These are phyloP conservation scores for Lodderomyces metapsilosis DNA, from an alignment of 1,139 yeast genomes.

Conservation along the genomic window DNA sequence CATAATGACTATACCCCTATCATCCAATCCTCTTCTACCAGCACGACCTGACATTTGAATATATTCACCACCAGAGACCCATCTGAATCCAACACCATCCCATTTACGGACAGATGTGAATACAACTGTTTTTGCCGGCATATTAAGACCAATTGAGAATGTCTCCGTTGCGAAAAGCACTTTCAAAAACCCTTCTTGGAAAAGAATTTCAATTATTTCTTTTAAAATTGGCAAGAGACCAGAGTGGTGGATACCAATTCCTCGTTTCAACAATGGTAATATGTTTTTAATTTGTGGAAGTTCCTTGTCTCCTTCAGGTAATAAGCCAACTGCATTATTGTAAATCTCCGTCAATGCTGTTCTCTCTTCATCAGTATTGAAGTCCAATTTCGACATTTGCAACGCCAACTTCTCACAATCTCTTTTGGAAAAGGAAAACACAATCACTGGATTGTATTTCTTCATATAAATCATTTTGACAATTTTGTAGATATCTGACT, in stretches of 20 bases:
- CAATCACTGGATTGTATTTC: constrained; percentile 95
- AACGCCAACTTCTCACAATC: constrained; percentile 94
- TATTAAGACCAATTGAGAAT: constrained; percentile 93
- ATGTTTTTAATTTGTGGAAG: constrained; percentile 93
- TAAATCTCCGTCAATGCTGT: constrained; percentile 86
- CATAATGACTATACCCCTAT: constrained; percentile 97
- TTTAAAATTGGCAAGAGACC: constrained; percentile 93
- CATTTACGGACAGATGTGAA: constrained; percentile 96
- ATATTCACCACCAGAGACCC: constrained; percentile 99
- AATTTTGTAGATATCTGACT: constrained; percentile 92
- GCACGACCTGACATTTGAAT: constrained; percentile 99
- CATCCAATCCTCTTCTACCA: constrained; percentile 99
- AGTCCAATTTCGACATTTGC: constrained; percentile 92
- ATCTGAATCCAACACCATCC: constrained; percentile 96
- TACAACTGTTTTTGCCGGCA: constrained; percentile 98
- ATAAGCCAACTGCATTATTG: constrained; percentile 79
- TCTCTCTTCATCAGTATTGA: constrained; percentile 89
- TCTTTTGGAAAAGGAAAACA: constrained; percentile 92
- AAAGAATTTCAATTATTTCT: constrained; percentile 93
- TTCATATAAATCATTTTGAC: constrained; percentile 97
- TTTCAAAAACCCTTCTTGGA: constrained; percentile 93
- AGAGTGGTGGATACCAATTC: constrained; percentile 98
- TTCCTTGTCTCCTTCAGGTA: constrained; percentile 88
- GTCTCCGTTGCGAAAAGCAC: constrained; percentile 98
- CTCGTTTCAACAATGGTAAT: constrained; percentile 82